Evolutionary conservation across 108 stramenopile species (phyloP), one percentile per base, ranked within the genome.

Genomic region (Mediolabrus comicus): DNA sequence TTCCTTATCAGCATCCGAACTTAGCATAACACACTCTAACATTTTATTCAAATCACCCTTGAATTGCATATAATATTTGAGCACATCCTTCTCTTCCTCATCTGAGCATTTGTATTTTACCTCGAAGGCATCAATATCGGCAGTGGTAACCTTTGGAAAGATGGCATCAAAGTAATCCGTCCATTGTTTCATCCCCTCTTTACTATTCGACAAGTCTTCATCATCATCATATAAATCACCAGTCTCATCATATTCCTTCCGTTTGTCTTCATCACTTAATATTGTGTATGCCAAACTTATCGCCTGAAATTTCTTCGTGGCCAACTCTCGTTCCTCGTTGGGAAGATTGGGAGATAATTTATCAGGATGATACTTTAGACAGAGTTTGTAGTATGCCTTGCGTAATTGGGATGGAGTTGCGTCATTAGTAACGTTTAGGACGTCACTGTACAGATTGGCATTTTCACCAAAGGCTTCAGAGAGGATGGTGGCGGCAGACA

Each of bases 41-140:
- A 87, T 85, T 68, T 88, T 88, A 30, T 65, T 74, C 65, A 91
- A 72, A 77, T 90, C 77, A 1, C 86, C 92, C 72, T 82, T 66
- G 46, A 87, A 89, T 32, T 84, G 76, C 7, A 61, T 30, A 57
- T 90, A 94, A 62, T 90, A 81, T 53, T 84, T 69, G 25, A 94
- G 49, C 7, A 94, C 92, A 81, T 94, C 92, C 13, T 62, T 43
- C 62, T 84, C 82, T 67, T 94, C 92, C 70, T 94, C 92, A 30
- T 90, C 85, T 11, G 86, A 87, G 71, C 90, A 87, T 56, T 94
- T 94, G 83, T 94, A 94, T 43, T 89, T 88, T n/a, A 66, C 52
- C 22, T 82, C 82, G 72, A 94, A 94, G 5, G 76, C 73, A 63
- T 91, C 87, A 62, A 94, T 94, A 31, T 91, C 77, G 19, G 74